Conservation (phyloP, 2,329 filamentous ascomycete species). For the Rugonectria rugulosa region DNA sequence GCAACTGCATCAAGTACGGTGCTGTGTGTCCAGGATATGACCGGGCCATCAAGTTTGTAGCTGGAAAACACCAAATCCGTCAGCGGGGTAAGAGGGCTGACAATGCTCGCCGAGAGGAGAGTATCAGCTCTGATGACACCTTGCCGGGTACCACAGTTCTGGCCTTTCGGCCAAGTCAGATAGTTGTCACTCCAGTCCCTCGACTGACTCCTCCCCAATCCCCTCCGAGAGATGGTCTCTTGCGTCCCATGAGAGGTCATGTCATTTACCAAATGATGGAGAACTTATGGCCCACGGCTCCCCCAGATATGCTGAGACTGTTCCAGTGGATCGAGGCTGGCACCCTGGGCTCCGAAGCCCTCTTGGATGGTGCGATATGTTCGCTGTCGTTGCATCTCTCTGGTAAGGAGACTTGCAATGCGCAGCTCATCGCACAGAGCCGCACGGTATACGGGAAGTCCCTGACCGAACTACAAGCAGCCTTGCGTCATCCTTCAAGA, state of each 20-base stretch:
- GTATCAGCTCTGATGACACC: slow-evolving; percentile 26
- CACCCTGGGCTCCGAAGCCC: slow-evolving; percentile 44
- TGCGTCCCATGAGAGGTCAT: slow-evolving; percentile 38
- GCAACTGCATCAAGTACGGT: slow-evolving; percentile 50
- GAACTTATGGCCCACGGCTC: slow-evolving; percentile 27
- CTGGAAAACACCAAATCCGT: slow-evolving; percentile 49
- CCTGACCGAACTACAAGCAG: slow-evolving; percentile 44
- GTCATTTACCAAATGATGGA: slow-evolving; percentile 44
- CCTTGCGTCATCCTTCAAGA: slow-evolving; percentile 46
- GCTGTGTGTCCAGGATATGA: slow-evolving; percentile 50
- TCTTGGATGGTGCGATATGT: slow-evolving; percentile 49
- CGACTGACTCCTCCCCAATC: slow-evolving; percentile 12
- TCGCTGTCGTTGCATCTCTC: slow-evolving; percentile 48
- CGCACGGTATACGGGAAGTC: slow-evolving; percentile 49
- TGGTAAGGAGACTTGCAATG: slow-evolving; percentile 45
- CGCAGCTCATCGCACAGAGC: slow-evolving; percentile 43
- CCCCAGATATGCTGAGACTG: slow-evolving; percentile 35
- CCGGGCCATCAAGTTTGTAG: slow-evolving; percentile 48
- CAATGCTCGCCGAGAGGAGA: slow-evolving; percentile 8
- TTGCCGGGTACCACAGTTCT: slow-evolving; percentile 6
- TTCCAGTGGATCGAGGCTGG: slow-evolving; percentile 38
- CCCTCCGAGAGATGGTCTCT: slow-evolving; percentile 22
- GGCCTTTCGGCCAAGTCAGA: neutral
- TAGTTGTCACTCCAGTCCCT: slow-evolving; percentile 11
- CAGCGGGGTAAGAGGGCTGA: slow-evolving; percentile 33